Conservation (phyloP, 176 grass and related monocot species). For the Tillandsia leiboldiana region DNA sequence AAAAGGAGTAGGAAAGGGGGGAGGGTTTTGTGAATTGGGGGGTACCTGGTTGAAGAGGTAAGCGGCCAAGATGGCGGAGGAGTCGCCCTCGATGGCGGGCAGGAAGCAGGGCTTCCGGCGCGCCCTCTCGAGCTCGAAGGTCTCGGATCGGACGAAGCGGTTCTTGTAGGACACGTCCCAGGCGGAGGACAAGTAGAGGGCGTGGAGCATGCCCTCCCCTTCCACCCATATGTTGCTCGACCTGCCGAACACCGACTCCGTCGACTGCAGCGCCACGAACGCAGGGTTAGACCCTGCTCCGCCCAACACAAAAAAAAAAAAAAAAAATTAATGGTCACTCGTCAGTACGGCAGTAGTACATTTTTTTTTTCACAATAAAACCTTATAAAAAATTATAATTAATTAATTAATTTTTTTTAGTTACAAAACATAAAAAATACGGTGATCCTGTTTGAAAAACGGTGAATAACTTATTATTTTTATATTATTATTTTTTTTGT, state of each 20-base stretch:
- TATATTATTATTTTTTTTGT: no score
- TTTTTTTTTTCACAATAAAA: no score
- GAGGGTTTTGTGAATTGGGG: no score
- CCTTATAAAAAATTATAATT: no score
- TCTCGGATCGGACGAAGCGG: conserved; percentile 37
- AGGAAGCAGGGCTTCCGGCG: conserved; percentile 37
- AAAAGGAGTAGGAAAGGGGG: no score
- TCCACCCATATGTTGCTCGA: conserved; percentile 41
- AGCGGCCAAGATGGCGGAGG: conserved; percentile 25
- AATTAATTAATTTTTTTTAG: no score
- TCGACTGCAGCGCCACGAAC: conserved; percentile 30
- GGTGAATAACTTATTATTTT: no score
- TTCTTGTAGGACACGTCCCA: conserved; percentile 31
- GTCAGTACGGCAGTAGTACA: no score
- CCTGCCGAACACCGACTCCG: conserved; percentile 13
- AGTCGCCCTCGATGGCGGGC: conserved; percentile 29
- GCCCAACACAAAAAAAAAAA: no score
- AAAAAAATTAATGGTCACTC: no score
- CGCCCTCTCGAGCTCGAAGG: conserved; percentile 15
- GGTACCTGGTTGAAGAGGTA: conserved; percentile 39
- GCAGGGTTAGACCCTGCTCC: conserved; percentile 39
- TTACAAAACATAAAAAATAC: no score
- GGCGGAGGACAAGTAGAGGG: conserved; percentile 25
- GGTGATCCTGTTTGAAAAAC: no score
- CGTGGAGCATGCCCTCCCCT: conserved; percentile 51